Conservation (phyloP, 139 green algal species). For the Tetradesmus lagerheimii region DNA sequence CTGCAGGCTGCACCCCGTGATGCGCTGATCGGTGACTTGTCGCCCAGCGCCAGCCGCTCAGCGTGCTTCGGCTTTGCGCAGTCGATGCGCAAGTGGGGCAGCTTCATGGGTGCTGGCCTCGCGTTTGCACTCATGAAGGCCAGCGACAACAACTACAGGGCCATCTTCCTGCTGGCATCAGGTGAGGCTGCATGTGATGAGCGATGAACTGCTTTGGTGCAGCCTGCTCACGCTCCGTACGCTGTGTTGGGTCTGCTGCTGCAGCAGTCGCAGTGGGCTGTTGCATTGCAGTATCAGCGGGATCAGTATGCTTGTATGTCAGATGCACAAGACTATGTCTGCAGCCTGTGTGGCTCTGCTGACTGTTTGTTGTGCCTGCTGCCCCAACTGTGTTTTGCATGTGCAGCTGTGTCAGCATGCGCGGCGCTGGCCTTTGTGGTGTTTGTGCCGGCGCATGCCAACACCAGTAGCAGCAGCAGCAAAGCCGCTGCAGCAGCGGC, state of each 20-base stretch:
- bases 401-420: conserved; percentile 47
- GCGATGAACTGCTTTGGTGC: not conserved
- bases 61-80: conserved; percentile 76
- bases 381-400: not conserved
- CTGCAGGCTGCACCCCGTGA: conserved; percentile 67
- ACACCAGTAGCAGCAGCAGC: conserved; percentile 14
- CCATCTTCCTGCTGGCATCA: conserved; percentile 70
- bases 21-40: conserved; percentile 73
- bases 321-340: not conserved
- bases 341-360: not conserved
- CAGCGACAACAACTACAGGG: conserved; percentile 74
- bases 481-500: not conserved
- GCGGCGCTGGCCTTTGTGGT: conserved; percentile 60
- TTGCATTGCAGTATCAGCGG: too few species aligned
- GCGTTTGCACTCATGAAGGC: conserved; percentile 74
- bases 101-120: conserved; percentile 61
- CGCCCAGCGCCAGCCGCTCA: conserved; percentile 53
- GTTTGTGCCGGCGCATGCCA: conserved; percentile 63
- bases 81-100: conserved; percentile 72
- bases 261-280: too few species aligned
- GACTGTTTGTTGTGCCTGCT: not conserved
- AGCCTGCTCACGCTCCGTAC: too few species aligned
- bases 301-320: too few species aligned
- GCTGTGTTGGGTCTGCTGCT: too few species aligned
- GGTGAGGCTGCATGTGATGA: not conserved